Conservation (phyloP, 2,329 filamentous ascomycete genomes). For the Macrophomina tecta region DNA sequence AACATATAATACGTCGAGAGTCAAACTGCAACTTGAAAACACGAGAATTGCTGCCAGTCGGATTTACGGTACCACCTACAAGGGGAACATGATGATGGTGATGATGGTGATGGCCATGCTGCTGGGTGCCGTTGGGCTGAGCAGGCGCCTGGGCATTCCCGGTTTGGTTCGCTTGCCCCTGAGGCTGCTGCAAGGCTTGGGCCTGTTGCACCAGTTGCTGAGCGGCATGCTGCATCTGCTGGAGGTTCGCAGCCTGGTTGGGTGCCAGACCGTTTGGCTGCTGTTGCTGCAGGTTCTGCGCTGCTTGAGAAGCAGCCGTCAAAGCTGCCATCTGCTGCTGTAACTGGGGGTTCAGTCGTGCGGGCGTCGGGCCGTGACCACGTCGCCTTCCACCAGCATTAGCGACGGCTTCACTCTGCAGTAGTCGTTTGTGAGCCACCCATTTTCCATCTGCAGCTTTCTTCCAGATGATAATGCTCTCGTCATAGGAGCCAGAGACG, state of each 20-base stretch:
- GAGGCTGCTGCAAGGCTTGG: conserved; percentile 29
- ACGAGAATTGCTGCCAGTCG: conserved; percentile 55
- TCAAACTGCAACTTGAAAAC: conserved; percentile 99
- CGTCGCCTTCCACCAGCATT: conserved; percentile 53
- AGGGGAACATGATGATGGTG: conserved; percentile 37
- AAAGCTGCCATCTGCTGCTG: conserved; percentile 54
- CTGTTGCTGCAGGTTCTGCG: conserved; percentile 39
- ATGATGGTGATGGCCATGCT: conserved; percentile 33
- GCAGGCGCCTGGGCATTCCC: conserved; percentile 5
- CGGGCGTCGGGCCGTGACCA: conserved; percentile 30
- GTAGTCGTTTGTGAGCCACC: conserved; percentile 76
- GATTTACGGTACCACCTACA: conserved; percentile 31
- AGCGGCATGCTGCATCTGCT: conserved; percentile 32
- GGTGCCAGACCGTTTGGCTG: conserved; percentile 24
- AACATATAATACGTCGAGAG: conserved; percentile 89
- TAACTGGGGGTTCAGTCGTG: conserved; percentile 23
- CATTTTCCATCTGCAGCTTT: conserved; percentile 84
- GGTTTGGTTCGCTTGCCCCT: conserved; percentile 25
- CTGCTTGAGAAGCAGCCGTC: conserved; percentile 36
- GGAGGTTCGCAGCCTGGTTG: conserved; percentile 34
- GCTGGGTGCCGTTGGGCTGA: conserved; percentile 33
- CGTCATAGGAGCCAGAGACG: conserved; percentile 94
- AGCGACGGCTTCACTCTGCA: conserved; percentile 71
- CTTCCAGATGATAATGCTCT: conserved; percentile 94
- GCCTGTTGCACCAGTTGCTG: conserved; percentile 27